Base-by-base conservation (phyloP, 805 yeast genomes). In the Candida insectalens region DNA sequence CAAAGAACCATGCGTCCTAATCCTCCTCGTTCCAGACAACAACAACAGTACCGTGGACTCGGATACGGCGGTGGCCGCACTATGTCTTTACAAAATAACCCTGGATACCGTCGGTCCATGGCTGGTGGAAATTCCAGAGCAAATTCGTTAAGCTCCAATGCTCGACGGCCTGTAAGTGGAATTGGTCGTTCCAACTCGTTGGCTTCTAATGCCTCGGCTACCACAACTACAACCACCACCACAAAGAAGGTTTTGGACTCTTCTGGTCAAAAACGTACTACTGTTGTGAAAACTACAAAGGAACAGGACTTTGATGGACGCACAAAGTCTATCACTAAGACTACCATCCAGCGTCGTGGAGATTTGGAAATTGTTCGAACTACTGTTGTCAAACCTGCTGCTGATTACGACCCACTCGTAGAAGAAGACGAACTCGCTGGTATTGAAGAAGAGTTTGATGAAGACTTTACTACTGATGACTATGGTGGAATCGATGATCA, bases 321-420 rank as follows among this genome's bases (percentile, higher is more conserved):
- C 27, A 72, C 79, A 0, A 63, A 57, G 36, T 71, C 77, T 3
- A 69, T 74, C 28, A 71, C 77, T 3, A 70, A 66, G 27, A 69
- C 69, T 27, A 71, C 75, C 0, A 59, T 73, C 19, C 63, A 69
- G 40, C 60, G 63, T 31, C 47, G 67, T 41, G 73, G 72, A 21
- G 67, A 72, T 1, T 59, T 51, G 30, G 74, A 71, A 36, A 59
- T 68, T 30, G 63, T 65, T 10, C 68, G 65, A 40, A 69, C 69
- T 5, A 69, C 71, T 1, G 60, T 66, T 1, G 60, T 66, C 17
- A 48, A 32, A 49, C 66, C 45, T 35, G 52, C 43, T 27, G 38
- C 46, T 3, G 43, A 44, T 3, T 36, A 38, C 13, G 15, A n/a
- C 29, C 25, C 15, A 14, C 14, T 4, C 3, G 32, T 27, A 15